These are phyloP conservation scores for Aegilops sharonensis DNA, from an alignment of 176 grass and related monocot species.

Conservation along the genomic window DNA sequence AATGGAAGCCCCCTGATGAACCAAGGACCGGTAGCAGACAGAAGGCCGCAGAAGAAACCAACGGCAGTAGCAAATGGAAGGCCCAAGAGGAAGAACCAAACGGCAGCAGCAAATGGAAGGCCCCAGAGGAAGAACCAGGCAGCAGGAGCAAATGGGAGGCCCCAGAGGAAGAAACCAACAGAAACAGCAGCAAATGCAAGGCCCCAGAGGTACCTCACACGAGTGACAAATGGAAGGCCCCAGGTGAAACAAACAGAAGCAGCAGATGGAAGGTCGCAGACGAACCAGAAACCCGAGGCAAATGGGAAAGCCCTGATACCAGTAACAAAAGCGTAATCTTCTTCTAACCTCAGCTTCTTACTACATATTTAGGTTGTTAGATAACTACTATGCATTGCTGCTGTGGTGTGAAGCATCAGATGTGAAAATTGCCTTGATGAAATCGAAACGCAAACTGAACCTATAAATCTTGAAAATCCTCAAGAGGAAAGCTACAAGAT, in stretches of 20 bases:
- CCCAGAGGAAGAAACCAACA: slow-evolving; percentile 18
- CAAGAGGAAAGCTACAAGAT: not conserved
- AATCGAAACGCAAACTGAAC: not conserved
- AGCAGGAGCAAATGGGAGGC: slow-evolving; percentile 10
- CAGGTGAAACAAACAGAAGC: slow-evolving; percentile 19
- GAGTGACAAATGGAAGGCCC: not conserved
- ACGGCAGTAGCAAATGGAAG: slow-evolving; percentile 13
- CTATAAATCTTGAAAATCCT: slow-evolving; percentile 13
- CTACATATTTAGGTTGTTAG: not conserved
- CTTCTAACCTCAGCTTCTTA: slow-evolving; percentile 26
- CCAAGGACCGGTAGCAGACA: slow-evolving; percentile 14
- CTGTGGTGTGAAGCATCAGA: not conserved
- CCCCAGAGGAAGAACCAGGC: slow-evolving; percentile 2
- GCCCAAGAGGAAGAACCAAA: slow-evolving; percentile 29
- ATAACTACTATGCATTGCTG: not conserved
- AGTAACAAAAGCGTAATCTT: slow-evolving; percentile 50
- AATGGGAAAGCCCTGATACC: slow-evolving; percentile 4
- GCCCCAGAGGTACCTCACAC: slow-evolving; percentile 18
- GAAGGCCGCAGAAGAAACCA: slow-evolving; percentile 9
- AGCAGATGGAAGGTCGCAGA: not conserved
- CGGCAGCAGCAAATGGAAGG: not conserved
- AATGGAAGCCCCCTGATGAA: slow-evolving; percentile 15
- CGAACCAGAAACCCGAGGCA: not conserved
- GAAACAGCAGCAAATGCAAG: slow-evolving; percentile 15
- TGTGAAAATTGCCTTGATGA: too few relatives aligned